These are phyloP conservation scores for Pelargonium citronellum DNA, from an alignment of 441 rosid genomes.

Conservation along the genomic window DNA sequence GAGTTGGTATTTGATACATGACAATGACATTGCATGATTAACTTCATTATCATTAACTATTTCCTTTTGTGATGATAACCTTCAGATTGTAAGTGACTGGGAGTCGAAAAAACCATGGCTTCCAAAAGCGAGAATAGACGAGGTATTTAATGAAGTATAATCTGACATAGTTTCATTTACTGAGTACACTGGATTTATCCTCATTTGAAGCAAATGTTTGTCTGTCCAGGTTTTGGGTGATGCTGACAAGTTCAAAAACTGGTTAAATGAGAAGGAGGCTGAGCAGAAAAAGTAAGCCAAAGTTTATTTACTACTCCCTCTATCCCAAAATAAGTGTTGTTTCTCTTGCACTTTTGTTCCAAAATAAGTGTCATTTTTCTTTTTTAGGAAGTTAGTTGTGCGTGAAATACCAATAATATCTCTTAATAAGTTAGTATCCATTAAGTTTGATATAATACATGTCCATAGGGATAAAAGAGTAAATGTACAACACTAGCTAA, in stretches of 20 bases:
- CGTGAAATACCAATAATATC: too few species aligned
- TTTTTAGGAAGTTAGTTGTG: too few species aligned
- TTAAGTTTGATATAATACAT: too few species aligned
- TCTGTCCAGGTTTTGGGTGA: constrained; percentile 48
- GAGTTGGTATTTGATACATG: too few species aligned
- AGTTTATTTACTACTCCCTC: constrained; percentile 10
- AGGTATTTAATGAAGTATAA: constrained; percentile 40
- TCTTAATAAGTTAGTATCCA: too few species aligned
- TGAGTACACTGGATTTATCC: neutral
- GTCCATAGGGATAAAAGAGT: too few species aligned
- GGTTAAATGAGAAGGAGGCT: constrained; percentile 80
- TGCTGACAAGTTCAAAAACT: constrained; percentile 57
- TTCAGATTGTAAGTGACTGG: constrained; percentile 68
- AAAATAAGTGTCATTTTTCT: too few species aligned
- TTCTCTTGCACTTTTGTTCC: too few species aligned
- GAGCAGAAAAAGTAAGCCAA: constrained; percentile 67
- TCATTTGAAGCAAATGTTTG: constrained; percentile 12
- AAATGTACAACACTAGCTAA: too few species aligned
- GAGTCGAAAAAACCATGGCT: constrained; percentile 79
- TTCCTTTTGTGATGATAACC: constrained; percentile 20
- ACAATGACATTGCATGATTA: neutral
- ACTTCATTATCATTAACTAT: constrained; percentile 15
- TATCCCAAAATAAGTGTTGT: too few species aligned
- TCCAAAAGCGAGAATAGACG: constrained; percentile 66
- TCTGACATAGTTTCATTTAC: neutral